Evolutionary conservation across 176 grass and related monocot genomes (phyloP), one percentile per base, ranked within the genome.

Genomic region (Stipa capillata): DNA sequence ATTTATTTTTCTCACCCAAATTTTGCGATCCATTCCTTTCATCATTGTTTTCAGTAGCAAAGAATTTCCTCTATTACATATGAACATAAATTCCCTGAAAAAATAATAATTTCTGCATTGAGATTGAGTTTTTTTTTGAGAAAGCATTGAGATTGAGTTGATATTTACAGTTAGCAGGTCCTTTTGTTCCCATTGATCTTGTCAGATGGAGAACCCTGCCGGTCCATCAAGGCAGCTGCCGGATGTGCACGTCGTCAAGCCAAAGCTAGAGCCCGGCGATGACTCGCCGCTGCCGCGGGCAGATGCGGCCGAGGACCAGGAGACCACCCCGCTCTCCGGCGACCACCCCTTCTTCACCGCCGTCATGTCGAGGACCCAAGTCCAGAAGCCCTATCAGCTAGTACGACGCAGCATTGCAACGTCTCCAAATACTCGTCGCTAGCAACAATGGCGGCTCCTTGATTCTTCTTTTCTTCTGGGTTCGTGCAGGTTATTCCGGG

Each of bases 301-400:
- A 41, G 14, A 7, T 16, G 6, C 6, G 0, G 24, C 16, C 14
- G 43, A 77, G 8, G 66, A 69, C 9, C 35, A 83, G 36, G 81
- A 69, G 71, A 52, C 15, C 53, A 59, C 50, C 36, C 81, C 86
- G 10, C 68, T 88, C 8, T 80, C 74, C 40, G 82, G 73, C 51
- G 61, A 48, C 6, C 17, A 68, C 49, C 81, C 69, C n/a, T 88
- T 74, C 68, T 84, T 88, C 60, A 68, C 81, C 6, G 16, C 33
- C 32, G 11, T 88, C 52, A 12, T 84, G 76, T 57, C 59, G 15
- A 59, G 20, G 58, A n/a, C n/a, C n/a, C 81, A 88, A 0, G 60
- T 80, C 40, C 76, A 84, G 24, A 10, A 16, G 21, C 39, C 58
- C 0, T 84, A 77, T 18, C 61, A 84, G 35, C 23, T 75, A 81